Evolutionary conservation across 345 rosid genomes (phyloP), one percentile per base, ranked within the genome.

Genomic region (Bruguiera parviflora): DNA sequence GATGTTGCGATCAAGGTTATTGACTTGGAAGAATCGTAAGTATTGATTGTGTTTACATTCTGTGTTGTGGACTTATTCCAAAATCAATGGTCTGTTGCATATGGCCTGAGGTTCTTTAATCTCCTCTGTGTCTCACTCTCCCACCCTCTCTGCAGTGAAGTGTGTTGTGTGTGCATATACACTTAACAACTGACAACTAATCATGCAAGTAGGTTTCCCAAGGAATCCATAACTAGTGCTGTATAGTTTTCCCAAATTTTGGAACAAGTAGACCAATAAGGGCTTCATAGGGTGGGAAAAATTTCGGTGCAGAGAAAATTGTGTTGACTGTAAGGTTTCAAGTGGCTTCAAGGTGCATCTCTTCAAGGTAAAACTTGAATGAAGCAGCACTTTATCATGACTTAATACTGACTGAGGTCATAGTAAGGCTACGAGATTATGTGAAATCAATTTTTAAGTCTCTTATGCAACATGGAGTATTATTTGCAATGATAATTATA

Each of bases 21-120:
- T 76, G 99, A 95, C 78, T 85, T 95, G 68, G 99, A 95, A 81
- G 99, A 95, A 87, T 92, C 99, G 98, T 95, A 88, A 90, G 98
- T 84, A 20, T 62, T 43, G 49, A 43, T 43, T 43, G 1, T 15
- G 19, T 13, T 43, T 43, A 11, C 49, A 43, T 43, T 43, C 4
- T 43, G 6, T 27, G 37, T 5, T 63, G 22, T 28, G 27, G 29
- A 51, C 32, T 29, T 20, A 53, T 53, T 13, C 24, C 19, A 24
- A 37, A 19, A 29, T 15, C 46, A 25, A 2, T 21, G 8, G 18
- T n/a, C 46, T 27, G 24, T 29, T 7, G 8, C 32, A 25, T 22
- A 3, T 46, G 18, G 33, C 47, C 37, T 53, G 16, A 70, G 29
- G 20, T 22, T 22, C 25, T 0, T 43, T 43, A 13, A 43, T 43